These are phyloP conservation scores for Protomyces inundatus DNA, from an alignment of 1,139 yeast genomes.

Conservation along the genomic window DNA sequence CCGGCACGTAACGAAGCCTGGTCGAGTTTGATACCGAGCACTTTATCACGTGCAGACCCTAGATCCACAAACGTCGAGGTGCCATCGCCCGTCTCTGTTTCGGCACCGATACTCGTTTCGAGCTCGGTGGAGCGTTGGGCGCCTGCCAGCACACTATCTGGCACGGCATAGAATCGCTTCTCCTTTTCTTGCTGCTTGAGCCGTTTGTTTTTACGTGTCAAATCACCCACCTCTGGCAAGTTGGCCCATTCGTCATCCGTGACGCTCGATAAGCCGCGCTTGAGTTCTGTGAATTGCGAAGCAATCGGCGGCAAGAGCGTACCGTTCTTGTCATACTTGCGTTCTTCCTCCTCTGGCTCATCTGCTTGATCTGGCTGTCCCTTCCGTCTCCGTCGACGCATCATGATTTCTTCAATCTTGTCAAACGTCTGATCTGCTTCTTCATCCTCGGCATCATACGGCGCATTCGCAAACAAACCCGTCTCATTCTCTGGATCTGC, in stretches of 20 bases:
- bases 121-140: conserved; percentile 36
- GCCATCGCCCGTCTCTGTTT: conserved; percentile 32
- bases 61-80: conserved; percentile 47
- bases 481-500: conserved; percentile 42
- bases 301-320: conserved; percentile 34
- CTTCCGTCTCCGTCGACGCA: conserved; percentile 40
- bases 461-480: conserved; percentile 38
- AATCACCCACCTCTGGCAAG: conserved; percentile 84
- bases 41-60: conserved; percentile 51
- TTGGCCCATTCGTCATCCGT: conserved; percentile 71
- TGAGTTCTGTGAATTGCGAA: conserved; percentile 54
- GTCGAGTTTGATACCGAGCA: conserved; percentile 50
- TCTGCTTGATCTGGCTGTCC: conserved; percentile 1
- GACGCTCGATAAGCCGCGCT: conserved; percentile 55
- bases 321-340: conserved; percentile 35
- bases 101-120: conserved; percentile 31
- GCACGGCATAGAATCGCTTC: conserved; percentile 67
- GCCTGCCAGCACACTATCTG: conserved; percentile 55
- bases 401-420: conserved; percentile 56
- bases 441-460: conserved; percentile 51
- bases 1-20: conserved; percentile 34
- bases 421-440: conserved; percentile 73
- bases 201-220: conserved; percentile 74
- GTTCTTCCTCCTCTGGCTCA: conserved; percentile 15
- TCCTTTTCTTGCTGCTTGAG: conserved; percentile 58